Evolutionary conservation across 2,329 filamentous ascomycete species (phyloP).

Genomic region (Colletotrichum tofieldiae): DNA sequence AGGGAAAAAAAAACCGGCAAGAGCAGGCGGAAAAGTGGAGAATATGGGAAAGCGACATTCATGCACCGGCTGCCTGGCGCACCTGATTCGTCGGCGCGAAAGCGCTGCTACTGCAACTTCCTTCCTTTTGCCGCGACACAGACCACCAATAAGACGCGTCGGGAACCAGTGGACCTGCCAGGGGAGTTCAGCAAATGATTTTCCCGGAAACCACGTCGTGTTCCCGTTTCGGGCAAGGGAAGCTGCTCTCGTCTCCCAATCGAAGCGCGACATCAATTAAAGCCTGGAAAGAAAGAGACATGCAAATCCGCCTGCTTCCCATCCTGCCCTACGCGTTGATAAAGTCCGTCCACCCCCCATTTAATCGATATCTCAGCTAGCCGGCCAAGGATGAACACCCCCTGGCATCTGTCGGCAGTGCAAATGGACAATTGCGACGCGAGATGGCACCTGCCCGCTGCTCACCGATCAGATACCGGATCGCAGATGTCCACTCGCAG

Average conservation of each 20-base stretch:
- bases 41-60: conserved; percentile 18
- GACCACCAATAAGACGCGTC: conserved; percentile 39
- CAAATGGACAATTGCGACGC: conserved; percentile 13
- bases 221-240: conserved; percentile 14
- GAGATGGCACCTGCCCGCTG: conserved; percentile 11
- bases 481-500: neutral
- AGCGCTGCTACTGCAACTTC: conserved; percentile 35
- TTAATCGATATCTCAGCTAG: neutral
- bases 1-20: neutral
- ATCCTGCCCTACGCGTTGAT: conserved; percentile 15
- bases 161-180: neutral
- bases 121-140: conserved; percentile 17
- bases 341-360: conserved; percentile 1
- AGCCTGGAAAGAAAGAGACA: conserved; percentile 2
- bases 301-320: neutral
- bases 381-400: neutral
- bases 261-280: conserved; percentile 25
- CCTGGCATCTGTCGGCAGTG: conserved; percentile 13
- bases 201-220: neutral
- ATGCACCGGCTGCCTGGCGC: conserved; percentile 15
- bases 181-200: conserved; percentile 1
- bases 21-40: conserved; percentile 3
- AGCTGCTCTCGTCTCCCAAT: conserved; percentile 1
- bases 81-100: conserved; percentile 26
- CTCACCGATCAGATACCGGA: conserved; percentile 1